A percentile compares a stretch with the other conserved stretches of the same genome.
phyloP scores from a whole-genome alignment of 2,329 filamentous ascomycete species.

The Chlorencoelia australis region DNA sequence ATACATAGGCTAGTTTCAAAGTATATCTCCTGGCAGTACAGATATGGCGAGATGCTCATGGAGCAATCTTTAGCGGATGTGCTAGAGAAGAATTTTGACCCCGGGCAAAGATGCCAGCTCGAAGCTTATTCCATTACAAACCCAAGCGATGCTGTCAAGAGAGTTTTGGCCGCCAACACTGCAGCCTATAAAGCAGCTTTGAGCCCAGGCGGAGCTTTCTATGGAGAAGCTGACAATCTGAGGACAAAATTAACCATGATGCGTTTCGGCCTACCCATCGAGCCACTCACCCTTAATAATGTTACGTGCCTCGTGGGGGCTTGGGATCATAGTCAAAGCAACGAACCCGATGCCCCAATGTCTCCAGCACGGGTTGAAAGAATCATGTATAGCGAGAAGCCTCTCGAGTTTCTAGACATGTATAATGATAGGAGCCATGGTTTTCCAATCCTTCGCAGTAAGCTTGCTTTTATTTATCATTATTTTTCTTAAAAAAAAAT shows the following conservation, averaged over 20 bases:
- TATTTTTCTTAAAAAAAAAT: no score
- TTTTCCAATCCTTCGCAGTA: conserved; percentile 20
- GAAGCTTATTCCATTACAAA: conserved; percentile 1
- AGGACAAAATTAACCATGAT: conserved; percentile 25
- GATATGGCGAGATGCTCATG: conserved; percentile 1
- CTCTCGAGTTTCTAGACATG: conserved; percentile 23
- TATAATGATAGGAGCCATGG: conserved; percentile 23
- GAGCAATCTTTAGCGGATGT: not conserved
- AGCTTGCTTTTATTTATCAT: conserved; percentile 7
- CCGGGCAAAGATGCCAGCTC: conserved; percentile 1
- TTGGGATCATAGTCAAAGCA: conserved; percentile 10
- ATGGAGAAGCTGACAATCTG: conserved; percentile 17
- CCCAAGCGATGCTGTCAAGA: conserved; percentile 1
- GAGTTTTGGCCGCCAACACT: not conserved
- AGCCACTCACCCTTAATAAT: conserved; percentile 20
- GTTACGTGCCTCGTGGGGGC: conserved; percentile 8
- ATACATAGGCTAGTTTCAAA: not conserved
- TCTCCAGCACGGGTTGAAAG: conserved; percentile 11
- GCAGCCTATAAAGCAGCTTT: conserved; percentile 3
- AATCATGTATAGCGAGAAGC: conserved; percentile 19
- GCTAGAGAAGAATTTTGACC: conserved; percentile 3
- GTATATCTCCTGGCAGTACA: not conserved
- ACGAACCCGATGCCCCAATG: conserved; percentile 9
- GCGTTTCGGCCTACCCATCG: conserved; percentile 24
- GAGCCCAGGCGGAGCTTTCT: not conserved